Evolutionary conservation across 148 eudicot species (phyloP), one percentile per base, ranked within the genome.

Genomic region (Simmondsia chinensis): DNA sequence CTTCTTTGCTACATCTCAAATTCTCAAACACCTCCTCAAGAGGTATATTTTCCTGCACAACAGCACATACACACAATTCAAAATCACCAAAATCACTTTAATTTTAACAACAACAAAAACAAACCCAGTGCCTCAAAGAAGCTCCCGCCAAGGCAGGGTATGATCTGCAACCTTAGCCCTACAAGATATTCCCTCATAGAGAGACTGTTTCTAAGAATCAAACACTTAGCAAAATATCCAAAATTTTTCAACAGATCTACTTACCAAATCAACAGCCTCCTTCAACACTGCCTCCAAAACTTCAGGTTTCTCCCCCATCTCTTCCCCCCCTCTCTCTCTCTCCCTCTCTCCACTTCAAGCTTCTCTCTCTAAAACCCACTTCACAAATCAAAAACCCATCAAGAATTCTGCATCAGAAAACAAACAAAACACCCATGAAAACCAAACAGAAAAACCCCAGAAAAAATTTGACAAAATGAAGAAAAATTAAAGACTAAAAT

Each of bases 211-310:
- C 42, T 25, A 23, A 55, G 55, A 41, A 61, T 43, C 29, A 12
- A 26, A 6, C 9, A 33, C 19, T 33, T 47, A 51, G 10, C 20
- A 46, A 6, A 29, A 13, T 19, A 39, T 24, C 25, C 15, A 25
- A 23, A 52, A 22, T 11, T 6, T 39, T 38, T 19, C 13, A 39
- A 58, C 52, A 78, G 94, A 84, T 81, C 74, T 28, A 28, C 31
- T 72, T 86, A 93, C 99, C 99, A 93, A 86, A 86, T 93, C 99
- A 54, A 93, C 96, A 50, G 83, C 77, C 56, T 93, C 99, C 65
- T 93, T 93, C 61, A 93, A 21, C 20, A 93, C 96, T 49, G 94
- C 96, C 36, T 93, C 99, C 22, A 93, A 62, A 73, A 68, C 82
- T 71, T 86, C 94, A 73, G 86, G 27, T 54, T 93, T 75, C 9